Base-by-base conservation (phyloP, 2,329 filamentous ascomycete species). In the Gnomoniopsis smithogilvyi region DNA sequence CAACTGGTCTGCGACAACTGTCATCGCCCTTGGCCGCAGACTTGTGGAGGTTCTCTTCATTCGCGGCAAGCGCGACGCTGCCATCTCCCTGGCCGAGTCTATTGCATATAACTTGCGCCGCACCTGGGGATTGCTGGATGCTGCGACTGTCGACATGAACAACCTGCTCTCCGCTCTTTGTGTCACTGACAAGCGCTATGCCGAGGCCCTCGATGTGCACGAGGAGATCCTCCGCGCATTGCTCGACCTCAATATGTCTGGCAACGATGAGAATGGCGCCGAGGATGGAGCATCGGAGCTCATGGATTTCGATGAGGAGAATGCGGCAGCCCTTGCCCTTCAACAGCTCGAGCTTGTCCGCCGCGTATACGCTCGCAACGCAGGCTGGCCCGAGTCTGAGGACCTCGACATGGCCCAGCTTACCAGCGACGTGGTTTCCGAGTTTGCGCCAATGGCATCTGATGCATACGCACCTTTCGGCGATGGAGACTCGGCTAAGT, bases 71-170 rank as follows among this genome's bases (percentile, higher is more conserved):
- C 57, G 38, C 47, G 60, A 60, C 50, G 53, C 52, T 12, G 60
- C 60, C 46, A 62, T 62, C 43, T n/a, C 57, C n/a, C 60, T 62
- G 30, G 60, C 60, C 57, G 60, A 62, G 57, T 62, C 60, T 10
- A 62, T 62, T 47, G 60, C 60, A 14, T 62, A 62, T 53, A 62
- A 62, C 60, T 53, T 62, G 60, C 60, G 60, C 51, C 60, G 60
- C 57, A 62, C 60, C 45, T 62, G 60, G 60, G 60, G 60, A 26
- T 50, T 62, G 46, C 54, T 62, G 46, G 60, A 62, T 24, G 60
- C 60, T 53, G 60, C 60, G 30, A 62, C 60, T 43, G 60, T 62
- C 49, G 60, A 62, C 53, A 60, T 60, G 57, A 62, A 60, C 60
- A 62, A 62, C 60, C 60, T 62, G 26, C 57, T 62, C 30, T 62